Percentiles rank a stretch among this genome's conserved stretches.
Conservation (phyloP, 2,329 filamentous ascomycete genomes). For the Aureobasidium sp. region DNA sequence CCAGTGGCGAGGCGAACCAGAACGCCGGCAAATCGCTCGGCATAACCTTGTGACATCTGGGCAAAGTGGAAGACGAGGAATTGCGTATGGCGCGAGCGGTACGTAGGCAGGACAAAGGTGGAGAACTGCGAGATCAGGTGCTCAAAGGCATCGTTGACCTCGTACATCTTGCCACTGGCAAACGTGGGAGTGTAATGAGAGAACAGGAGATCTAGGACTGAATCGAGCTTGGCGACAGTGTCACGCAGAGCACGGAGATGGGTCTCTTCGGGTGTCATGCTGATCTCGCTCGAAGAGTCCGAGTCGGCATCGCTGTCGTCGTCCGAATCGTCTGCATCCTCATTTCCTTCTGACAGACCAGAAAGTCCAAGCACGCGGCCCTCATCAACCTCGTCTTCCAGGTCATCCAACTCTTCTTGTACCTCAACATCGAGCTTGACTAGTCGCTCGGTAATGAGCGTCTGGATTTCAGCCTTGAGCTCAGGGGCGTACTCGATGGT, state of each 20-base stretch:
- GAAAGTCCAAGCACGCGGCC: conserved; percentile 52
- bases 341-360: conserved; percentile 16
- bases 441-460: conserved; percentile 73
- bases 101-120: conserved; percentile 79
- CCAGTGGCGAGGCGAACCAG: conserved; percentile 74
- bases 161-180: conserved; percentile 55
- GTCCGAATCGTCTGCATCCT: conserved; percentile 43
- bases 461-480: conserved; percentile 69
- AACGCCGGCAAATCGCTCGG: conserved; percentile 74
- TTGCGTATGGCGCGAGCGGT: conserved; percentile 86
- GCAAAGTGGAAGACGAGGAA: conserved; percentile 95
- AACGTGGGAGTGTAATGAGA: conserved; percentile 70
- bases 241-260: conserved; percentile 65
- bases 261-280: conserved; percentile 46
- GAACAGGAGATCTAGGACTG: conserved; percentile 81
- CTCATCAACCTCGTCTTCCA: conserved; percentile 80
- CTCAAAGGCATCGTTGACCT: conserved; percentile 65
- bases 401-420: conserved; percentile 83
- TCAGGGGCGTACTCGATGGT: conserved; percentile 71
- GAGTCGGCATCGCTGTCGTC: conserved; percentile 61
- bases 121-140: conserved; percentile 78
- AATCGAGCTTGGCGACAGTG: conserved; percentile 85
- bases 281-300: conserved; percentile 53
- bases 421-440: conserved; percentile 95
- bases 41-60: conserved; percentile 67